These are phyloP conservation scores for Senecio squalidus DNA, from an alignment of 140 eudicot species.

Conservation along the genomic window DNA sequence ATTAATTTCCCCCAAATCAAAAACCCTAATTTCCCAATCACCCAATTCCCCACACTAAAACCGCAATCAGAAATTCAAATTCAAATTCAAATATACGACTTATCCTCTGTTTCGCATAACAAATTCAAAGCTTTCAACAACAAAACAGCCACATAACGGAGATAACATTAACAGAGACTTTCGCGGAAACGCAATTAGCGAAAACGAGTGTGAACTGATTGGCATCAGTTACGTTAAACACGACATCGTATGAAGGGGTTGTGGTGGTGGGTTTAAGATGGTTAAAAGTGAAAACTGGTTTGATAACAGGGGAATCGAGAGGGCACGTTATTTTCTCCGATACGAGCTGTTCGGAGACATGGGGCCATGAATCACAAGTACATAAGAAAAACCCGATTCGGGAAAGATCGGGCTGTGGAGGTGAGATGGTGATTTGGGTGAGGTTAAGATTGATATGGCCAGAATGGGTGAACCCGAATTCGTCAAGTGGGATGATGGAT, in stretches of 20 bases:
- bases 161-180: conserved; percentile 33
- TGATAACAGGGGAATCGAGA: conserved; percentile 34
- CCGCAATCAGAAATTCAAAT: too few species aligned
- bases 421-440: conserved; percentile 25
- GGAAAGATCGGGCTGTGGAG: conserved; percentile 32
- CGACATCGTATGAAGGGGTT: conserved; percentile 6
- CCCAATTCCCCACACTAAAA: too few species aligned
- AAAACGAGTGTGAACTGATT: conserved; percentile 35
- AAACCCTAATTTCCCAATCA: too few species aligned
- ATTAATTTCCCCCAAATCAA: too few species aligned
- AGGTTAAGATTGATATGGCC: conserved; percentile 44
- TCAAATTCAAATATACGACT: conserved; percentile 32
- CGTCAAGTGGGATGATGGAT: conserved; percentile 40
- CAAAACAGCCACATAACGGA: conserved; percentile 38
- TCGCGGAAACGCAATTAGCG: conserved; percentile 34
- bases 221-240: conserved; percentile 29
- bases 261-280: conserved; percentile 37
- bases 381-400: conserved; percentile 39
- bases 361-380: conserved; percentile 16
- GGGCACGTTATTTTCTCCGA: conserved; percentile 23
- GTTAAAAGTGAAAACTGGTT: conserved; percentile 30
- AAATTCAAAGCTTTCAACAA: conserved; percentile 40
- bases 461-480: conserved; percentile 42
- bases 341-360: conserved; percentile 16
- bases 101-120: conserved; percentile 49